A percentile compares a stretch with the other conserved stretches of the same genome.
Evolutionary conservation across 371 early-diverging fungal genomes (phyloP).

Genomic region (Capillidium rhysosporum): DNA sequence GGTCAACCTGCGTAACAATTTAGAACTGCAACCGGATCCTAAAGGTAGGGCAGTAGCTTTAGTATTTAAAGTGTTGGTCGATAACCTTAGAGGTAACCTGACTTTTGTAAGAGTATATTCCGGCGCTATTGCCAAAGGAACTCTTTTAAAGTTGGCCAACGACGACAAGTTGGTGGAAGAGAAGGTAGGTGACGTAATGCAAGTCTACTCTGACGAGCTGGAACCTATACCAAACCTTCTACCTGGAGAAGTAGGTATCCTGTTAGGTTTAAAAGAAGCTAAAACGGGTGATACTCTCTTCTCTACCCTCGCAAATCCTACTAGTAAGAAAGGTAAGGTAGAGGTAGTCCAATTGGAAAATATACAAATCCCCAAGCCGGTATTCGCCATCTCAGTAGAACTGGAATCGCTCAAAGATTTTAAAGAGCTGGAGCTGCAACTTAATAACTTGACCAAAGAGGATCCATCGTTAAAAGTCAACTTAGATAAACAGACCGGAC

Average conservation of each 20-base stretch:
- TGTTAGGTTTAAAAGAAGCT: constrained; percentile 71
- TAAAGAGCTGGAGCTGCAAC: constrained; percentile 47
- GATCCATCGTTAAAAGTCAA: constrained; percentile 72
- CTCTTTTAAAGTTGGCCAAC: constrained; percentile 15
- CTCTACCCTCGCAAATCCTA: constrained; percentile 20
- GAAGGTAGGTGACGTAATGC: constrained; percentile 61
- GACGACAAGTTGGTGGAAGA: constrained; percentile 45
- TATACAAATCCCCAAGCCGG: constrained; percentile 74
- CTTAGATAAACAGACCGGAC: constrained; percentile 70
- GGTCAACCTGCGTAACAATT: constrained; percentile 11
- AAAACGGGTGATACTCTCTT: constrained; percentile 85
- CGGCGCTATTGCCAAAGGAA: constrained; percentile 35
- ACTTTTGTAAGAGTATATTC: constrained; percentile 89
- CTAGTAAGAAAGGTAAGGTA: constrained; percentile 12
- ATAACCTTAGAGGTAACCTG: constrained; percentile 63
- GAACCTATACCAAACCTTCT: constrained; percentile 60
- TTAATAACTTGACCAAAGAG: constrained; percentile 55
- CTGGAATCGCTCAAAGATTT: constrained; percentile 58
- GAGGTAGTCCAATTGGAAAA: constrained; percentile 35
- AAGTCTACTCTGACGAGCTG: constrained; percentile 79
- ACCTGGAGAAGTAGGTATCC: constrained; percentile 78
- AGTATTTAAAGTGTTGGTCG: constrained; percentile 85
- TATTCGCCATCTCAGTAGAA: constrained; percentile 74
- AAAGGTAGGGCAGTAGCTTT: constrained; percentile 50
- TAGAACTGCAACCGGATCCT: constrained; percentile 13